Evolutionary conservation across 805 yeast genomes (phyloP).

Genomic region (Wickerhamiella musiphila): DNA sequence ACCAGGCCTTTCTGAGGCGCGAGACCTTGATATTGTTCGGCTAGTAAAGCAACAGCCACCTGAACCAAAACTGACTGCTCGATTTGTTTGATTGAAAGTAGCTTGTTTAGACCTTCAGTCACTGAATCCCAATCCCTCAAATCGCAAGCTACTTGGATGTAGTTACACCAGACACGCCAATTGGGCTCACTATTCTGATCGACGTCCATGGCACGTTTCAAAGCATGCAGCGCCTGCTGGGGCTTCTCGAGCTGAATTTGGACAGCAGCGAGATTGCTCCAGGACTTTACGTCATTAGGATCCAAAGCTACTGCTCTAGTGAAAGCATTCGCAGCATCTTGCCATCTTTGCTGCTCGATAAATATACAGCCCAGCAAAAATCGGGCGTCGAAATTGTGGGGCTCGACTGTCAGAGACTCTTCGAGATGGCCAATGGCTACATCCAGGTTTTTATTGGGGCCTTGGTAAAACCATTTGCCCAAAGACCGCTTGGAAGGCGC

Average conservation of each 20-base stretch:
- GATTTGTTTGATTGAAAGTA: constrained; percentile 42
- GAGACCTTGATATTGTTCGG: constrained; percentile 1
- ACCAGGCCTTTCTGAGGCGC: constrained; percentile 34
- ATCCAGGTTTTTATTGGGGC: constrained; percentile 40
- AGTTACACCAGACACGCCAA: constrained; percentile 88
- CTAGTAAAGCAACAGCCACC: constrained; percentile 32
- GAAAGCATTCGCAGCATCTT: constrained; percentile 77
- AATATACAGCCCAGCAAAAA: constrained; percentile 86
- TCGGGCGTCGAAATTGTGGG: constrained; percentile 70
- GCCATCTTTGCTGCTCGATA: constrained; percentile 50
- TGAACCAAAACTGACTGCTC: constrained; percentile 60
- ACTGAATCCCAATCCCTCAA: constrained; percentile 83
- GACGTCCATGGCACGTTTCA: constrained; percentile 56
- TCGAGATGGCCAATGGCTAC: constrained; percentile 48
- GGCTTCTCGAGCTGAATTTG: constrained; percentile 44
- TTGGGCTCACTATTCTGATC: constrained; percentile 46
- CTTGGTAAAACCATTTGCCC: constrained; percentile 51
- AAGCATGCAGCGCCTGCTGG: constrained; percentile 70
- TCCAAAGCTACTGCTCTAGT: constrained; percentile 78
- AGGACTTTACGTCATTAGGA: constrained; percentile 61
- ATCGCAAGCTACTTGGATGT: constrained; percentile 61
- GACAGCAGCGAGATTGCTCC: constrained; percentile 86
- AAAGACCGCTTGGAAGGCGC: constrained; percentile 75
- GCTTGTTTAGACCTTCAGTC: constrained; percentile 48
- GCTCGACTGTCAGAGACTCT: constrained; percentile 57